Evolutionary conservation across 495 filamentous ascomycete species (phyloP).

Genomic region (Filosporella fistucella): DNA sequence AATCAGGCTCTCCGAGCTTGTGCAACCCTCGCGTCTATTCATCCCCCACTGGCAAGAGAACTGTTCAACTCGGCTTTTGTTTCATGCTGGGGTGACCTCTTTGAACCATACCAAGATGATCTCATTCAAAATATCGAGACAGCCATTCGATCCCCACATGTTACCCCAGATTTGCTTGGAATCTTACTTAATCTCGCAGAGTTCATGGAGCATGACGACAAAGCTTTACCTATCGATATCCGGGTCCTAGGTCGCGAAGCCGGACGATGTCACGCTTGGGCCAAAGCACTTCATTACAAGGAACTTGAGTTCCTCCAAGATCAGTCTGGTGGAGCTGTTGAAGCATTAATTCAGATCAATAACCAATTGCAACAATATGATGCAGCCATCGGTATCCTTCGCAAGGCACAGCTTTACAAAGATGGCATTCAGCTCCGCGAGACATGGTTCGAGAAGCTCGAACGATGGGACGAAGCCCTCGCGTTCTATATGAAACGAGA

Average conservation of each 20-base stretch:
- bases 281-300: conserved; percentile 97
- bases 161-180: conserved; percentile 91
- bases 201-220: conserved; percentile 99
- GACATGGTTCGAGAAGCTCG: conserved; percentile 97
- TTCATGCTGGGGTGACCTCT: conserved; percentile 97
- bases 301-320: conserved; percentile 97
- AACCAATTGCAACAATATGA: conserved; percentile 97
- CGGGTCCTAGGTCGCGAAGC: conserved; percentile 88
- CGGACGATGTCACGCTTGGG: conserved; percentile 92
- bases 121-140: conserved; percentile 92
- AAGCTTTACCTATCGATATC: conserved; percentile 96
- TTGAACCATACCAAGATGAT: conserved; percentile 88
- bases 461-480: conserved; percentile 98
- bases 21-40: conserved; percentile 83
- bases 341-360: conserved; percentile 97
- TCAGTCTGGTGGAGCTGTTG: conserved; percentile 90
- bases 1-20: conserved; percentile 92
- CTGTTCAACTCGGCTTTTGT: conserved; percentile 98
- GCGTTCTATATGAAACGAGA: conserved; percentile 79
- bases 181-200: conserved; percentile 94
- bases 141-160: conserved; percentile 85
- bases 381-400: conserved; percentile 92
- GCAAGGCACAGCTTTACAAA: conserved; percentile 89
- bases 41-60: conserved; percentile 85
- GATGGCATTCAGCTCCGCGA: conserved; percentile 89